Conservation (phyloP, 345 rosid genomes). For the Moricandia arvensis region DNA sequence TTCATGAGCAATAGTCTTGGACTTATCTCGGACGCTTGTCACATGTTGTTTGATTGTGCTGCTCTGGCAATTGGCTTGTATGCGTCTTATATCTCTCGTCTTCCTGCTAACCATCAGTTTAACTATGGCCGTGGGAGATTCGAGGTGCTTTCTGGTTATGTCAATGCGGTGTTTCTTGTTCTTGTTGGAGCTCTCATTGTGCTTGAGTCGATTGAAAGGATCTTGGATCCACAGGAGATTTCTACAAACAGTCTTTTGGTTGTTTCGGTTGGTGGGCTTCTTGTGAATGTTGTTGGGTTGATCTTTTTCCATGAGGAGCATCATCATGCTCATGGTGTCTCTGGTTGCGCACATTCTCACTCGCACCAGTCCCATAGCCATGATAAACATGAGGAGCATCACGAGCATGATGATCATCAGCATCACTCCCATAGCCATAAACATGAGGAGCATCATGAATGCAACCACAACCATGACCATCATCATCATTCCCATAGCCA, state of each 20-base stretch:
- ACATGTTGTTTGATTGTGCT: slow-evolving; percentile 99
- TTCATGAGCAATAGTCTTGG: slow-evolving; percentile 99
- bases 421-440: slow-evolving; percentile 23
- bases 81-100: slow-evolving; percentile 86
- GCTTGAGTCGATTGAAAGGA: slow-evolving; percentile 90
- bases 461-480: slow-evolving; percentile 10
- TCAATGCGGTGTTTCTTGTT: slow-evolving; percentile 86
- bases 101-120: slow-evolving; percentile 87
- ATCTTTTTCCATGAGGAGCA: slow-evolving; percentile 98
- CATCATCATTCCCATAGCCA: slow-evolving; percentile 36
- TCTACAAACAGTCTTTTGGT: slow-evolving; percentile 77
- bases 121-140: slow-evolving; percentile 96
- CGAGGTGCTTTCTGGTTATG: slow-evolving; percentile 92
- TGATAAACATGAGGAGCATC: neutral
- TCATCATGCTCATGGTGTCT: slow-evolving; percentile 97
- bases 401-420: slow-evolving; percentile 21
- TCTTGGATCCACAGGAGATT: slow-evolving; percentile 94
- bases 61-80: slow-evolving; percentile 91
- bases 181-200: slow-evolving; percentile 89
- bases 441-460: slow-evolving; percentile 40
- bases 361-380: slow-evolving; percentile 36
- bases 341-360: slow-evolving; percentile 68
- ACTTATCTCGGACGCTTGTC: slow-evolving; percentile 92
- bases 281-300: slow-evolving; percentile 83
- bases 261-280: slow-evolving; percentile 89